A percentile compares a stretch with the other conserved stretches of the same genome.
These are phyloP conservation scores for Lycium barbarum DNA, from an alignment of 257 asterid species.

Conservation along the genomic window DNA sequence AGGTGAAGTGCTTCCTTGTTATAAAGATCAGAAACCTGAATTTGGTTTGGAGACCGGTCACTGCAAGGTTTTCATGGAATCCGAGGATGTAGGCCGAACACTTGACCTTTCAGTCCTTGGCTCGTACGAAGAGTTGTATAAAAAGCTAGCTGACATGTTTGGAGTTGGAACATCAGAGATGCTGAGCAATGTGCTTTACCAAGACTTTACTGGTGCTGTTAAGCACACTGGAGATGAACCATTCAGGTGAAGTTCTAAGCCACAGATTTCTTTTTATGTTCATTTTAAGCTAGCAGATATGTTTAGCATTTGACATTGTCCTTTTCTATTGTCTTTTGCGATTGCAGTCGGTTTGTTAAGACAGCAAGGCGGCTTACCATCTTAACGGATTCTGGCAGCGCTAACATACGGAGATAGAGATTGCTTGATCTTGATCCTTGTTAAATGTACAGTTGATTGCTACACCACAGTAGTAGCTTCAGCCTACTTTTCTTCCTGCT, in stretches of 20 bases:
- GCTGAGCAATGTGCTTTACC: slow-evolving; percentile 58
- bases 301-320: neutral
- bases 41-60: slow-evolving; percentile 52
- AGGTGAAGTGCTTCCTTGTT: slow-evolving; percentile 52
- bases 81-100: slow-evolving; percentile 66
- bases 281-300: no score
- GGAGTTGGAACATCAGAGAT: slow-evolving; percentile 60
- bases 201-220: slow-evolving; percentile 49
- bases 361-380: slow-evolving; percentile 66
- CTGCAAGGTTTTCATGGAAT: slow-evolving; percentile 72
- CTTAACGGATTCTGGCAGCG: slow-evolving; percentile 64
- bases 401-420: slow-evolving; percentile 50
- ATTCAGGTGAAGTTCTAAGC: slow-evolving; percentile 49
- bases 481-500: neutral
- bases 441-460: slow-evolving; percentile 45
- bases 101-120: slow-evolving; percentile 52
- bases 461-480: slow-evolving; percentile 34
- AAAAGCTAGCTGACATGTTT: slow-evolving; percentile 55
- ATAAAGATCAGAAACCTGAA: slow-evolving; percentile 41
- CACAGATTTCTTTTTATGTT: neutral
- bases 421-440: slow-evolving; percentile 22
- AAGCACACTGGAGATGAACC: slow-evolving; percentile 70
- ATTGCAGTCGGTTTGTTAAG: slow-evolving; percentile 64
- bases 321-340: neutral
- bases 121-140: slow-evolving; percentile 61